Base-by-base conservation (phyloP, 768 basidiomycete genomes). In the Rhodotorula kratochvilovae region DNA sequence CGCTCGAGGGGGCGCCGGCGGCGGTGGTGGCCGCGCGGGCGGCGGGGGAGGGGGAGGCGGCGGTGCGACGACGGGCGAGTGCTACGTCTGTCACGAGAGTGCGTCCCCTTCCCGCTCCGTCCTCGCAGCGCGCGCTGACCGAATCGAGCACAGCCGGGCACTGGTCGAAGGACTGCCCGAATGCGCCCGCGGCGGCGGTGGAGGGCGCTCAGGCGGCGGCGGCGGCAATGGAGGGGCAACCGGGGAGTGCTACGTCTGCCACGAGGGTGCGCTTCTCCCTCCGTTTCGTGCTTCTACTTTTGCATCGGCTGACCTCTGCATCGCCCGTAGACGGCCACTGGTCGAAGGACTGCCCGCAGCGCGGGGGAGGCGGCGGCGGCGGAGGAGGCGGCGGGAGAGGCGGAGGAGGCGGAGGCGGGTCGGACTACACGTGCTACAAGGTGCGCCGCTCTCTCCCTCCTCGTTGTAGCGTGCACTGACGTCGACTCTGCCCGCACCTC, bases 221-320 rank as follows among this genome's bases (percentile, higher is more conserved):
- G 33, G 55, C 16, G 43, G 29, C 11, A 12, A 27, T 1, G 45
- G 55, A 3, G 55, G 55, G n/a, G n/a, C n/a, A n/a, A n/a, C n/a
- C n/a, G n/a, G n/a, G n/a, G 79, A 73, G 19, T 81, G 81, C 72
- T 81, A 75, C 72, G 77, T 79, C 56, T 82, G 81, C 71, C 72
- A 75, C 42, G 50, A 79, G 61, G 46, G 60, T 15, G 33, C 27
- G 54, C n/a, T 35, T 33, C 3, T 3, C 53, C 25, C 11, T 27
- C 7, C 12, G 12, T 17, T 27, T 29, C 51, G 13, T 53, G 13
- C 5, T 31, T 55, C 29, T 7, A 16, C 21, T 31, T n/a, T 31
- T 17, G 21, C 45, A 45, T 10, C 17, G 4, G 25, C 53, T 31
- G 29, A 29, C 3, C 21, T 15, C 21, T n/a, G 5, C n/a, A 6